Evolutionary conservation across 2,329 filamentous ascomycete genomes (phyloP), one percentile per base, ranked within the genome.

Genomic region (Penicillium sp.): DNA sequence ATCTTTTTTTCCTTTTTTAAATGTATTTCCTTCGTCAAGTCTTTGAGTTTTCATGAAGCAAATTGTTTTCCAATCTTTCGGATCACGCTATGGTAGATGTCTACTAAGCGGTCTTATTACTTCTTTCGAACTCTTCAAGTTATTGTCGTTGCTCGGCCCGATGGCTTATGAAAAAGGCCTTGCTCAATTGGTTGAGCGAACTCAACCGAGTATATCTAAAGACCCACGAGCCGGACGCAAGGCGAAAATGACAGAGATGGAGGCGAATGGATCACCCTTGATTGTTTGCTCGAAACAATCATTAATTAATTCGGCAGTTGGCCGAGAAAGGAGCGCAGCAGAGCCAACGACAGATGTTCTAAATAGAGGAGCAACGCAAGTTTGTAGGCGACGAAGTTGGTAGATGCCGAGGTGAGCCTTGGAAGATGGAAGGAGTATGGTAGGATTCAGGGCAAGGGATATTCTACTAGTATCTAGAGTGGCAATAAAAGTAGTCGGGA

Each of bases 41-140:
- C 37, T 5, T 28, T 5, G 5, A 28, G 24, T 28, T 28, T 48
- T 50, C 21, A 19, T 52, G 11, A 56, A 31, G 45, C 42, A 52
- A 53, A 44, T 53, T 59, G 51, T 34, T 45, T 45, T 31, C 13
- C 18, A 13, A 14, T 11, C n/a, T 31, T 33, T 33, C 16, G 26
- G 28, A 14, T 31, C 5, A 23, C 16, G 26, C 26, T 31, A 29
- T 45, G 26, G 26, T 45, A 45, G n/a, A 29, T 19, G 24, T 10
- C 8, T 44, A 14, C 8, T 44, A 14, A 16, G 23, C 1, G 23
- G 23, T 28, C 28, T 29, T 43, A 7, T 16, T 26, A 26, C 19
- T 19, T 43, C 26, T 43, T 16, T 45, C 28, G 18, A 45, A 31
- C 8, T 11, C 14, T 45, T 45, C 42, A n/a, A n/a, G n/a, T n/a